Conservation (phyloP, 768 basidiomycete genomes). For the Lyophyllum decastes region DNA sequence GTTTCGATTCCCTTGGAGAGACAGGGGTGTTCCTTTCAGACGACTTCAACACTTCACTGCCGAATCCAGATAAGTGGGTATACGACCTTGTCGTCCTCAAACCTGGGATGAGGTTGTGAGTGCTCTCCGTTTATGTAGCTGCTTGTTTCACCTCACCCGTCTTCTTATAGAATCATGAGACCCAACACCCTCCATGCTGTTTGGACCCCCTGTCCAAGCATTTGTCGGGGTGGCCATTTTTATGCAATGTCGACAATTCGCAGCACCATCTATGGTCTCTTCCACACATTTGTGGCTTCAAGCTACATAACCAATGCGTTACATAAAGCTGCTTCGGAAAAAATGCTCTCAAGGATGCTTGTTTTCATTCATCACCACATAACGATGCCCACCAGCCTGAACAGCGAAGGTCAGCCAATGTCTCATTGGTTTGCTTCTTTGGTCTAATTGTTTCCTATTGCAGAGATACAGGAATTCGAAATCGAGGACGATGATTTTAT, state of each 20-base stretch:
- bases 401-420: neutral
- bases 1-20: neutral
- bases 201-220: neutral
- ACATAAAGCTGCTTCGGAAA: neutral
- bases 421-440: neutral
- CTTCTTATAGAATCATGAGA: too few relatives aligned
- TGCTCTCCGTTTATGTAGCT: neutral
- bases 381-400: too few relatives aligned
- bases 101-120: neutral
- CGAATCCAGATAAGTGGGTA: neutral
- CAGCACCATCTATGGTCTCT: neutral
- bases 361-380: neutral
- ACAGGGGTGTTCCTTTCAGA: neutral
- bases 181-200: too few relatives aligned
- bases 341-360: neutral
- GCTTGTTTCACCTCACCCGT: neutral
- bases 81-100: neutral
- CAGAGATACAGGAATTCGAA: neutral
- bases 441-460: neutral
- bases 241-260: neutral
- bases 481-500: neutral
- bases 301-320: neutral
- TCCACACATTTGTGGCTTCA: neutral
- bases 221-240: neutral
- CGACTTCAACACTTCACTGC: neutral